Base-by-base conservation (phyloP, 2,329 filamentous ascomycete species). In the Nemania serpens region DNA sequence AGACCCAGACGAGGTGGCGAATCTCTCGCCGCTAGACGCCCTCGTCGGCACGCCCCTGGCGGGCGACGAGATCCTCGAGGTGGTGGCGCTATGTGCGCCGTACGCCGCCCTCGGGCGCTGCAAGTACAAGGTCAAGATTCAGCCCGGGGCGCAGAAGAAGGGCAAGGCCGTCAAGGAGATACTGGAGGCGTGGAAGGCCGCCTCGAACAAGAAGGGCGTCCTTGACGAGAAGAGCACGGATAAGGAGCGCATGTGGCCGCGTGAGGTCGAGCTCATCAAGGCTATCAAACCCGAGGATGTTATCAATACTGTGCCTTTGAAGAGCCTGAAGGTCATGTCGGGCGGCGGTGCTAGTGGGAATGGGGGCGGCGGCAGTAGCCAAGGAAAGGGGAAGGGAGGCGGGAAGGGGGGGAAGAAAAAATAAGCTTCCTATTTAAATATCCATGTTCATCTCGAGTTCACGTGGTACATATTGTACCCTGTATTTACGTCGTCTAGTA, bases 111-210 rank as follows among this genome's bases (percentile, higher is more conserved):
- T 90, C 66, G 81, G 77, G 2, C 85, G 84, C 58, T 91, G 90
- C 77, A 97, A 97, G 77, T 98, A 97, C 81, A 96, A 96, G 76
- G 91, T 88, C 55, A 99, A 99, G 80, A 76, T 99, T 69, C 95
- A 98, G 76, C 95, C 95, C 0, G 95, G 95, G 0, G 78, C 87
- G 0, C 84, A 89, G 65, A 99, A 98, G 82, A 97, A 97, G 78
- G 94, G 95, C 10, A 98, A 97, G 74, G 93, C 93, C 0, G 87
- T 97, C 49, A 91, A 91, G 74, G 94, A 98, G 76, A 89, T 98
- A 34, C 76, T 98, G n/a, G 87, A 88, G 50, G 84, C 85, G 61
- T 97, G 94, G 93, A 83, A 89, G 66, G 76, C 81, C 18, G 91
- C 87, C 51, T 84, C 87, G 6, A 75, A 71, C 9, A 82, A 78